Evolutionary conservation across 1,284 basidiomycete genomes (phyloP).

Genomic region (Ustilago cynodontis): DNA sequence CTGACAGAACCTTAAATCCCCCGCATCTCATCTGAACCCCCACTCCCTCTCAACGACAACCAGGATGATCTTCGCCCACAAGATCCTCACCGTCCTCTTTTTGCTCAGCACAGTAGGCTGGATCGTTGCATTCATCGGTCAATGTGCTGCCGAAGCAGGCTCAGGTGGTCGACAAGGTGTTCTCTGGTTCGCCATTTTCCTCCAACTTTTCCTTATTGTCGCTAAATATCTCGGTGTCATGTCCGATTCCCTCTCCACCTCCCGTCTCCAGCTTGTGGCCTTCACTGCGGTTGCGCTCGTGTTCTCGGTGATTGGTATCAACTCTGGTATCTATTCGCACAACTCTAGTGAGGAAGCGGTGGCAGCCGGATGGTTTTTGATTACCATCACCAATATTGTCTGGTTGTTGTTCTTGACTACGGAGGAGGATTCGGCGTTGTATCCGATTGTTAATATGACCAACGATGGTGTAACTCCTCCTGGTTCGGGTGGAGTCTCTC

Average conservation of each 20-base stretch:
- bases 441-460: constrained; percentile 87
- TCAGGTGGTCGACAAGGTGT: constrained; percentile 74
- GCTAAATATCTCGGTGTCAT: constrained; percentile 85
- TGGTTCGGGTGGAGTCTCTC: not conserved
- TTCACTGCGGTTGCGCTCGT: constrained; percentile 89
- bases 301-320: constrained; percentile 84
- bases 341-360: constrained; percentile 74
- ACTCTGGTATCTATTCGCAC: constrained; percentile 71
- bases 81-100: constrained; percentile 87
- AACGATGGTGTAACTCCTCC: constrained; percentile 86
- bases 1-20: not conserved
- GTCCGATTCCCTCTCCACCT: constrained; percentile 83
- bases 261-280: constrained; percentile 85
- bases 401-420: constrained; percentile 97
- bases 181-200: constrained; percentile 91
- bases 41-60: not conserved
- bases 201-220: constrained; percentile 83
- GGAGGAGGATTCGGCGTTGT: constrained; percentile 87
- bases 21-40: not conserved
- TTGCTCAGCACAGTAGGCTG: constrained; percentile 86
- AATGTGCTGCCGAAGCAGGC: constrained; percentile 61
- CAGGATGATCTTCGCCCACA: constrained; percentile 84
- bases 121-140: constrained; percentile 91
- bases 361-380: constrained; percentile 92
- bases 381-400: constrained; percentile 84